Conservation (phyloP, 257 asterid species). For the Coffea canephora region DNA sequence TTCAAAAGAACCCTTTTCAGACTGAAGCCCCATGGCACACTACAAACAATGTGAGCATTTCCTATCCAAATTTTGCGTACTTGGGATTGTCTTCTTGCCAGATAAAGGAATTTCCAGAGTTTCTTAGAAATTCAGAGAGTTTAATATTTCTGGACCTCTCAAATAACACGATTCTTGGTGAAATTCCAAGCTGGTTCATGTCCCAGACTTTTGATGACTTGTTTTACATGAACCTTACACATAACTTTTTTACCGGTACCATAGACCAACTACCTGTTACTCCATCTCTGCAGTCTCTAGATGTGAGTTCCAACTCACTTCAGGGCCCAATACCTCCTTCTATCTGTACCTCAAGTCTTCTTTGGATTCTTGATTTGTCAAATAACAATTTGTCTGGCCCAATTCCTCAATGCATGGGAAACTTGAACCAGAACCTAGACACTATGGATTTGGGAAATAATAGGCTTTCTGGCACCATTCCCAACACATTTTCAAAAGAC, state of each 20-base stretch:
- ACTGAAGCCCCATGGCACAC: neutral
- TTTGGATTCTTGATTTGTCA: neutral
- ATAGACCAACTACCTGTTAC: neutral
- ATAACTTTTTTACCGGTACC: neutral
- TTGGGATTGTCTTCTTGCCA: neutral
- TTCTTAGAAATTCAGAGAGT: neutral
- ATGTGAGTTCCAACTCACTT: neutral
- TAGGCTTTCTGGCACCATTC: neutral
- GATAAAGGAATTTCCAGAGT: neutral
- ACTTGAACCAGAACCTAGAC: neutral
- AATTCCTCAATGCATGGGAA: constrained; percentile 16
- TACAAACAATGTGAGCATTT: neutral
- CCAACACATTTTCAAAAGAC: neutral
- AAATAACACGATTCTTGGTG: no score
- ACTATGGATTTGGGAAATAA: constrained; percentile 10
- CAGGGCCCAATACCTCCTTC: neutral
- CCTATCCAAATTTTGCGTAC: no score
- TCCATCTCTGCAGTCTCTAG: neutral
- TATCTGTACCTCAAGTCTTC: neutral
- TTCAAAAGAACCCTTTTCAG: neutral
- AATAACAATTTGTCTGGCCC: constrained; percentile 2
- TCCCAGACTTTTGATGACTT: neutral
- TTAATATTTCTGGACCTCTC: neutral
- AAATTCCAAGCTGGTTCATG: neutral
- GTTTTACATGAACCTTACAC: neutral